Percentiles rank a stretch among this genome's conserved stretches.
Evolutionary conservation across 2,329 filamentous ascomycete genomes (phyloP).

Genomic region (Pestalotiopsis sp.): DNA sequence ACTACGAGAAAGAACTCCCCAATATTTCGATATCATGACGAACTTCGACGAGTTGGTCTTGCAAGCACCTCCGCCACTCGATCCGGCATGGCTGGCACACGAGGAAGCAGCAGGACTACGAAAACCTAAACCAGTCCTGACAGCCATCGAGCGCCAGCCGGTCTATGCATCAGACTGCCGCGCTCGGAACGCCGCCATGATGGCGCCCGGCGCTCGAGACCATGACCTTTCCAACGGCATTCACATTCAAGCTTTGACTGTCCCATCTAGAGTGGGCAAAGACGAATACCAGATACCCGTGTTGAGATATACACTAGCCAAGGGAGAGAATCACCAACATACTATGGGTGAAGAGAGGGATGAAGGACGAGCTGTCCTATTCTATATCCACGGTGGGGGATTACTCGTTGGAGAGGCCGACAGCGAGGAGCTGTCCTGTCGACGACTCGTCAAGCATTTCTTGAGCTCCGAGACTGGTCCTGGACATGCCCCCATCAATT

Average conservation of each 20-base stretch:
- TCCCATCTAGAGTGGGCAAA: constrained; percentile 29
- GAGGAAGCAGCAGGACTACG: constrained; percentile 35
- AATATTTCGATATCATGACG: not conserved
- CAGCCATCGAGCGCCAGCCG: constrained; percentile 38
- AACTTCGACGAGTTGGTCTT: constrained; percentile 27
- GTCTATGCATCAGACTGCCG: constrained; percentile 45
- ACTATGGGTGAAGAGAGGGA: not conserved
- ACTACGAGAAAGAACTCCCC: not conserved
- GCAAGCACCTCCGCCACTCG: constrained; percentile 37
- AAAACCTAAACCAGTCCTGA: constrained; percentile 26
- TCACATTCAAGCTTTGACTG: constrained; percentile 28
- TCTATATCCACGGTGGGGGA: constrained; percentile 54
- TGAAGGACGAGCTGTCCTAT: constrained; percentile 28
- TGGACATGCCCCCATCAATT: not conserved
- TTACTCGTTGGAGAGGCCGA: constrained; percentile 50
- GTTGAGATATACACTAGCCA: constrained; percentile 33
- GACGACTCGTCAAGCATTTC: constrained; percentile 39
- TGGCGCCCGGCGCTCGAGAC: constrained; percentile 37
- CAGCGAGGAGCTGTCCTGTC: constrained; percentile 51
- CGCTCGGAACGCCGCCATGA: constrained; percentile 38
- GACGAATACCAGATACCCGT: constrained; percentile 40
- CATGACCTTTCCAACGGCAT: constrained; percentile 39
- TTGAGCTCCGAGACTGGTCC: constrained; percentile 12
- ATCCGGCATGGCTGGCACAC: constrained; percentile 43
- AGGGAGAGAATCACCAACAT: constrained; percentile 10